These are phyloP conservation scores for Zopfia rhizophila DNA, from an alignment of 2,329 filamentous ascomycete species.

Conservation along the genomic window DNA sequence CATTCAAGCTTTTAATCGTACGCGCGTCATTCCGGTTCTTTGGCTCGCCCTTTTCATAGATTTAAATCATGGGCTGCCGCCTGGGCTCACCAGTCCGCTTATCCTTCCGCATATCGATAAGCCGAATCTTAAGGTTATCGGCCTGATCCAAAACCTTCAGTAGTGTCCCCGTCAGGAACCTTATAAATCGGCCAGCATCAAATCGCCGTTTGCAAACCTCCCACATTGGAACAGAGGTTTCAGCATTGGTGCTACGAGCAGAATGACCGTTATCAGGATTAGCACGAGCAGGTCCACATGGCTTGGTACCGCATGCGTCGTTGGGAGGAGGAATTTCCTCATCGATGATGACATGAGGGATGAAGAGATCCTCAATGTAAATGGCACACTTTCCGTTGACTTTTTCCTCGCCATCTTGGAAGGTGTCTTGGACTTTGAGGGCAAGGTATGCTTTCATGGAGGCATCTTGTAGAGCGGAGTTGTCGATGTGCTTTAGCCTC, in stretches of 20 bases:
- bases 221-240: constrained; percentile 34
- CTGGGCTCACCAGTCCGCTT: constrained; percentile 25
- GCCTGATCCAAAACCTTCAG: constrained; percentile 29
- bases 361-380: too few species aligned
- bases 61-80: constrained; percentile 25
- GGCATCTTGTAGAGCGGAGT: too few species aligned
- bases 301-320: background rate
- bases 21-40: constrained; percentile 36
- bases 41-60: constrained; percentile 29
- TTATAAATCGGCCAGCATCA: constrained; percentile 24
- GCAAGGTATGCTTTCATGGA: too few species aligned
- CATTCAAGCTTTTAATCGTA: constrained; percentile 38
- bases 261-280: constrained; percentile 19
- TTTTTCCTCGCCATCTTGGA: too few species aligned
- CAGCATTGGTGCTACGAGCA: constrained; percentile 31
- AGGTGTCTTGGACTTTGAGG: too few species aligned
- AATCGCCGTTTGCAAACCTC: constrained; percentile 38
- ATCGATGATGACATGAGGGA: background rate
- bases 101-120: constrained; percentile 43
- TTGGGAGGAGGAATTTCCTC: too few species aligned
- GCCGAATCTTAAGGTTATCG: constrained; percentile 26
- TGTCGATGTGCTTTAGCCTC: too few species aligned
- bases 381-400: too few species aligned
- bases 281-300: background rate
- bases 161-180: background rate